A percentile compares a stretch with the other conserved stretches of the same genome.
Conservation (phyloP, 352 stramenopile genomes). For the Pythium monospermum region DNA sequence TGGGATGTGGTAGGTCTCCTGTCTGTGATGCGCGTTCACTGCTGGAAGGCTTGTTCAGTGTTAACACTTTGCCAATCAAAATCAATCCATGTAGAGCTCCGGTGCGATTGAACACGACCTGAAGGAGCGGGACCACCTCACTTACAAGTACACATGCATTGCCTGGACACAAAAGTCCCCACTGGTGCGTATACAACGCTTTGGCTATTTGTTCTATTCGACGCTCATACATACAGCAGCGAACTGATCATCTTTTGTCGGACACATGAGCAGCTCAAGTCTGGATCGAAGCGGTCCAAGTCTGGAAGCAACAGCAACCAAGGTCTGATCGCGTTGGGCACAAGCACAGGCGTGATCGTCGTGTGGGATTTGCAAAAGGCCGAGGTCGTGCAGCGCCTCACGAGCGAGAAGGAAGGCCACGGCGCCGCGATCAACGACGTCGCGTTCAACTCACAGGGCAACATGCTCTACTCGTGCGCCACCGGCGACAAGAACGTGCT, state of each 20-base stretch:
- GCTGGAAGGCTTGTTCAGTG: too few relatives aligned
- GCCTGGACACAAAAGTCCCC: constrained; percentile 52
- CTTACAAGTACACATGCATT: constrained; percentile 75
- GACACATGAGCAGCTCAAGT: constrained; percentile 24
- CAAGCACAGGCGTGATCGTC: constrained; percentile 56
- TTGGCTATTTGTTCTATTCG: too few relatives aligned
- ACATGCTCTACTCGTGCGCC: constrained; percentile 52
- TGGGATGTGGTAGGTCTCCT: constrained; percentile 61
- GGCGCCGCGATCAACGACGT: constrained; percentile 49
- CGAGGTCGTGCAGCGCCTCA: constrained; percentile 57
- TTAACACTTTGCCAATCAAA: not conserved
- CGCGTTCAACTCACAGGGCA: constrained; percentile 67
- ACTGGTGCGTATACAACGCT: too few relatives aligned
- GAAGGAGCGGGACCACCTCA: constrained; percentile 80
- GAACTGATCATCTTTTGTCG: too few relatives aligned
- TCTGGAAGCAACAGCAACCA: constrained; percentile 30
- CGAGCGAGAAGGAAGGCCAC: constrained; percentile 41
- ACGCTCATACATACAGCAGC: too few relatives aligned
- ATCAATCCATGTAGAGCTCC: constrained; percentile 27
- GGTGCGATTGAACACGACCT: constrained; percentile 68
- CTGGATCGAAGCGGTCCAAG: constrained; percentile 46
- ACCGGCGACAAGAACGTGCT: constrained; percentile 72
- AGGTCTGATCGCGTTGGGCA: constrained; percentile 66
- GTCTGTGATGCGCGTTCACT: not conserved
- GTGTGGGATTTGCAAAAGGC: constrained; percentile 71